These are phyloP conservation scores for Saccharomyces jurei DNA, from an alignment of 805 yeast genomes.

Conservation along the genomic window DNA sequence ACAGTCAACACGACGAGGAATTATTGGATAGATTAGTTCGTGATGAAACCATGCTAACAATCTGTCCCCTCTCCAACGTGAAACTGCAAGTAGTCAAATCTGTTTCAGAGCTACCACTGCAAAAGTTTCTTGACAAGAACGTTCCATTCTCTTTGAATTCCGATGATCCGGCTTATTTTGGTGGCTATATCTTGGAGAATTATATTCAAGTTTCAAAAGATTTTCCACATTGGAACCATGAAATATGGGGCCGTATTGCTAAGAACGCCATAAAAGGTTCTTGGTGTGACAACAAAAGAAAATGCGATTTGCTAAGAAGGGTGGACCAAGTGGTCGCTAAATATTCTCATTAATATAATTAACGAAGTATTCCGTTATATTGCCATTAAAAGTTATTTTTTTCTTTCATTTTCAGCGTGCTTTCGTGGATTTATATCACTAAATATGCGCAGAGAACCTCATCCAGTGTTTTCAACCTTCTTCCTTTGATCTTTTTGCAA, in stretches of 20 bases:
- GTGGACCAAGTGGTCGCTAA: constrained; percentile 38
- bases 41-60: constrained; percentile 49
- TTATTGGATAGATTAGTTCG: constrained; percentile 51
- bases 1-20: constrained; percentile 46
- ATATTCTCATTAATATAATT: constrained; percentile 16
- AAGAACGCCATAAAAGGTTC: constrained; percentile 62
- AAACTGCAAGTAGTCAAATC: constrained; percentile 66
- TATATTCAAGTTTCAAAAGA: constrained; percentile 56
- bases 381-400: background rate
- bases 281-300: constrained; percentile 59
- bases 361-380: background rate
- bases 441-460: background rate
- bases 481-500: background rate
- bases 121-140: constrained; percentile 47
- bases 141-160: constrained; percentile 72
- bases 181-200: constrained; percentile 76
- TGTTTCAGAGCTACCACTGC: constrained; percentile 59
- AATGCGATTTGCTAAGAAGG: constrained; percentile 35
- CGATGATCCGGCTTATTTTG: constrained; percentile 78
- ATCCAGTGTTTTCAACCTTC: background rate
- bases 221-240: constrained; percentile 49
- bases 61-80: constrained; percentile 74
- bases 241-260: constrained; percentile 59
- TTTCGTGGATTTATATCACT: background rate
- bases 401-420: background rate